phyloP scores from a whole-genome alignment of 2,329 filamentous ascomycete genomes.

The Thielaviopsis cerberus region DNA sequence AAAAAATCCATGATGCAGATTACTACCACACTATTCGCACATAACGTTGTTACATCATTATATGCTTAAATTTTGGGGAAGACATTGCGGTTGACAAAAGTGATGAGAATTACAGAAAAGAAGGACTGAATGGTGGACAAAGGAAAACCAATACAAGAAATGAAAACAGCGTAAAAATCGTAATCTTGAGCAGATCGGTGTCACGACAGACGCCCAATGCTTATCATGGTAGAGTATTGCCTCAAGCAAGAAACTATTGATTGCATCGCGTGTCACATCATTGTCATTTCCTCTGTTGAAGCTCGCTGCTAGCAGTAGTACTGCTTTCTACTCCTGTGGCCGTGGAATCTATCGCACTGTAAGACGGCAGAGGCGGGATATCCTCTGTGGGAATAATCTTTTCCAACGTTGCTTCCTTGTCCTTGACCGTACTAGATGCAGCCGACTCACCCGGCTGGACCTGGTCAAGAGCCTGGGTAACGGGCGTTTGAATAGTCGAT shows the following conservation, averaged over 20 bases:
- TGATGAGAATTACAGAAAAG: no score
- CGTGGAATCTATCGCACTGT: not conserved
- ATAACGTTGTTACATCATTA: not conserved
- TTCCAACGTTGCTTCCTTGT: not conserved
- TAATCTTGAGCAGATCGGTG: no score
- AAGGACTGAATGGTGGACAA: no score
- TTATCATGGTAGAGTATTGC: no score
- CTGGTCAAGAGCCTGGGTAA: not conserved
- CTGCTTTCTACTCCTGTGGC: conserved; percentile 4
- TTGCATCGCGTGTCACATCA: not conserved
- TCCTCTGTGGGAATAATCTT: not conserved
- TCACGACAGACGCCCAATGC: no score
- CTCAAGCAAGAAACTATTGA: not conserved
- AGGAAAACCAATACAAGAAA: no score
- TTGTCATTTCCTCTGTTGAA: conserved; percentile 7
- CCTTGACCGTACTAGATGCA: not conserved
- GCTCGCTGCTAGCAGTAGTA: not conserved
- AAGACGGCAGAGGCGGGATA: conserved; percentile 1
- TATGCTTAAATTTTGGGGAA: not conserved
- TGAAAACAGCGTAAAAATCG: no score
- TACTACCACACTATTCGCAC: not conserved
- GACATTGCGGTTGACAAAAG: no score
- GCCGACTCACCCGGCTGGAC: conserved; percentile 1
- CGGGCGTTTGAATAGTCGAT: not conserved
- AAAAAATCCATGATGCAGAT: not conserved